Conservation (phyloP, 169 alveolate genomes). For the Plasmodium falciparum region DNA sequence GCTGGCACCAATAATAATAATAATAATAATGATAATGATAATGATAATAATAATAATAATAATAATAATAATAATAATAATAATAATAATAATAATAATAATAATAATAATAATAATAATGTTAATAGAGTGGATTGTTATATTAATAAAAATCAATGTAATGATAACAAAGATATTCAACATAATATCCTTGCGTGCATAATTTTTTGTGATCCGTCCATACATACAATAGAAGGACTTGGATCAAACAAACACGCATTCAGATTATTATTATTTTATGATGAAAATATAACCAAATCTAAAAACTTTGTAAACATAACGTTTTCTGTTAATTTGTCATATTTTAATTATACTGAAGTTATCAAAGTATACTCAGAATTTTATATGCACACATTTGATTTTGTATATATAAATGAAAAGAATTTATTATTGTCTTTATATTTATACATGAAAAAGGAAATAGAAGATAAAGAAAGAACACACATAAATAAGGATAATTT, state of each 20-base stretch:
- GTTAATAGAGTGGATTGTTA: background rate
- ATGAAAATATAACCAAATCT: conserved; percentile 38
- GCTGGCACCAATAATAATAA: background rate
- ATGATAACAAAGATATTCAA: background rate
- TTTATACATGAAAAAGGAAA: conserved; percentile 25
- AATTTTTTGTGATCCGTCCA: conserved; percentile 3
- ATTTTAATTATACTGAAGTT: conserved; percentile 37
- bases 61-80: background rate
- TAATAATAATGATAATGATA: background rate
- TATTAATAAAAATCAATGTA: background rate
- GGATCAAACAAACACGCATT: conserved; percentile 40
- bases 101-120: background rate
- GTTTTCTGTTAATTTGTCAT: conserved; percentile 20
- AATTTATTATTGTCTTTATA: conserved; percentile 47
- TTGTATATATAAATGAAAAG: conserved; percentile 42
- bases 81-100: no score
- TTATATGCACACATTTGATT: conserved; percentile 53
- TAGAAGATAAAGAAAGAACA: background rate
- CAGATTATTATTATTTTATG: conserved; percentile 49
- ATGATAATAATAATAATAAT: background rate
- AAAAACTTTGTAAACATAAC: conserved; percentile 41
- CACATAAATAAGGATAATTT: background rate
- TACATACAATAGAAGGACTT: conserved; percentile 32
- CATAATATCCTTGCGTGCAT: conserved; percentile 26
- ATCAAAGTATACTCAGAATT: conserved; percentile 42